Evolutionary conservation across 108 stramenopile species (phyloP).

Genomic region (Aurantiochytrium sp.): DNA sequence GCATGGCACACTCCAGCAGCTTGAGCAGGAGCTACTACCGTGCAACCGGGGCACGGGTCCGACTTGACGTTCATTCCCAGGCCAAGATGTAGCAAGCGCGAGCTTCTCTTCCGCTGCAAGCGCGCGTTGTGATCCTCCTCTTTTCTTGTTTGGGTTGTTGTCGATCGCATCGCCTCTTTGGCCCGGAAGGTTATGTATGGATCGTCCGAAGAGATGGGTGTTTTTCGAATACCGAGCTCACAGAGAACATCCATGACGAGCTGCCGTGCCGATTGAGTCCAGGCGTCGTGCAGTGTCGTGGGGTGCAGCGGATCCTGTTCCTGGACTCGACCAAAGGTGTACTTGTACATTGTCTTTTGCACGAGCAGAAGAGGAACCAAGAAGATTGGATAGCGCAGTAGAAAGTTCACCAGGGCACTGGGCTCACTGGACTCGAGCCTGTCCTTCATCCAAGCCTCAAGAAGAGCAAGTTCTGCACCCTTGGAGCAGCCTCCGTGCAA

Average conservation of each 20-base stretch:
- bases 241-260: neutral
- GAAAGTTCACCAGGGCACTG: neutral
- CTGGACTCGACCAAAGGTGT: neutral
- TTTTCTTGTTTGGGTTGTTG: no score
- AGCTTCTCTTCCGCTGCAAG: no score
- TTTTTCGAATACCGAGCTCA: neutral
- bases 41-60: neutral
- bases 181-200: neutral
- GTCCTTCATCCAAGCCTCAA: neutral
- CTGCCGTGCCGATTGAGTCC: neutral
- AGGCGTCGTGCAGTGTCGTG: neutral
- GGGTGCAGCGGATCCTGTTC: neutral
- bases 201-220: neutral
- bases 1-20: neutral
- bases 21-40: neutral
- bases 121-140: no score
- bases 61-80: neutral
- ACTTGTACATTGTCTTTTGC: neutral
- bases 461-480: neutral
- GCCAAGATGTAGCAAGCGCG: no score
- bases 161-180: neutral
- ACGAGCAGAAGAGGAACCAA: neutral
- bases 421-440: neutral
- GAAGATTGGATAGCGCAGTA: neutral
- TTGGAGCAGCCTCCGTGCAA: neutral